Evolutionary conservation across 2,329 filamentous ascomycete genomes (phyloP).

Genomic region (Stagonosporopsis rhizophila): DNA sequence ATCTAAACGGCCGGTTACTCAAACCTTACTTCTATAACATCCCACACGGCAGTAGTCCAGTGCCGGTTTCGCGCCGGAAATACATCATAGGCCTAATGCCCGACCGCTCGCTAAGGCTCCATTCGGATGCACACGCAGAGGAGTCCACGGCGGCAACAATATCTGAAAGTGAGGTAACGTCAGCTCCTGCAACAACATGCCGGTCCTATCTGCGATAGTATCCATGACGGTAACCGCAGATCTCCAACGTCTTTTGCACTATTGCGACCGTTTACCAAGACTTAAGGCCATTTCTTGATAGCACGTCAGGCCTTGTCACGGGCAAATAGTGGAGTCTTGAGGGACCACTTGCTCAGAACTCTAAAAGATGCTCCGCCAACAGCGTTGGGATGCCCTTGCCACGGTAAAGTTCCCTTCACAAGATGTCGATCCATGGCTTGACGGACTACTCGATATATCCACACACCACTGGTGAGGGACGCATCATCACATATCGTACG

Average conservation of each 20-base stretch:
- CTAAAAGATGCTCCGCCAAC: background rate
- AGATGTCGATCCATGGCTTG: background rate
- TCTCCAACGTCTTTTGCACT: background rate
- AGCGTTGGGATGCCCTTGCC: background rate
- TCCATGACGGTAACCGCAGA: background rate
- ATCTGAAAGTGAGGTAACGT: background rate
- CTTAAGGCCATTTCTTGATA: background rate
- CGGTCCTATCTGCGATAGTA: background rate
- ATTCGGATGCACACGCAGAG: background rate
- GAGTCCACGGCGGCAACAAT: background rate
- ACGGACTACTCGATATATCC: background rate
- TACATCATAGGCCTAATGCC: background rate
- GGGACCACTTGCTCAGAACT: background rate
- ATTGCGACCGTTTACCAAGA: background rate
- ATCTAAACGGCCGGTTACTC: background rate
- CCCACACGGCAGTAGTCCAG: background rate
- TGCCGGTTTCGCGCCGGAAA: too few species aligned
- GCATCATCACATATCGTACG: background rate
- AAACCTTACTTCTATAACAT: background rate
- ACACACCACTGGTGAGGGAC: background rate
- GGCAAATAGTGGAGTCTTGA: background rate
- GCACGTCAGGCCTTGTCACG: background rate
- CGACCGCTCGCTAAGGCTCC: background rate
- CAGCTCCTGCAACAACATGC: background rate
- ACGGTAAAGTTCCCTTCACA: background rate